Evolutionary conservation across 225 moss, liverwort and hornwort genomes (phyloP).

Genomic region (Climacium dendroides): DNA sequence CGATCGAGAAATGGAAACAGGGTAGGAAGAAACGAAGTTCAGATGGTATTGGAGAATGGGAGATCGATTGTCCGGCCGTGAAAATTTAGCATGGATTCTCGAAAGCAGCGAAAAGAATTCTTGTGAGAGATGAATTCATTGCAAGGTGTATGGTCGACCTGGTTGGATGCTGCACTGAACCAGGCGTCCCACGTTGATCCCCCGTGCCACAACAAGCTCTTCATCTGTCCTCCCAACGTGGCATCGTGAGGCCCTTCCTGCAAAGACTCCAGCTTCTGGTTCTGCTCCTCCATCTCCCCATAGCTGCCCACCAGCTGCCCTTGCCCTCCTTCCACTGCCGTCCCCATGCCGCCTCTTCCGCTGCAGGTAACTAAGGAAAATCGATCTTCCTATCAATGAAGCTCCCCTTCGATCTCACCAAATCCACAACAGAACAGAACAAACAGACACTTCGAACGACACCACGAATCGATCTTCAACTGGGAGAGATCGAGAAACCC

Average conservation of each 20-base stretch:
- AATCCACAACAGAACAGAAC: neutral
- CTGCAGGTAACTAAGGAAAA: neutral
- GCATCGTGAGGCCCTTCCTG: conserved; percentile 6
- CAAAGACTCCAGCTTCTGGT: conserved; percentile 69
- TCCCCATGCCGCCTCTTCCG: conserved; percentile 13
- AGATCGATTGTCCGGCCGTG: neutral
- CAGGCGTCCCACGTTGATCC: conserved; percentile 80
- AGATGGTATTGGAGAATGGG: neutral
- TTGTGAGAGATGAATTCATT: neutral
- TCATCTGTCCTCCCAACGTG: conserved; percentile 39
- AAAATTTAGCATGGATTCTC: neutral
- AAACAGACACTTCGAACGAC: neutral
- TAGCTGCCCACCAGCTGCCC: conserved; percentile 40
- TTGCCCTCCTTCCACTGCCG: neutral
- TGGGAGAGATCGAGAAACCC: neutral
- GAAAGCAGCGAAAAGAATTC: neutral
- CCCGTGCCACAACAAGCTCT: conserved; percentile 78
- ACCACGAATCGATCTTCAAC: neutral
- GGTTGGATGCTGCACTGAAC: conserved; percentile 94
- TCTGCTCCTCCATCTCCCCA: conserved; percentile 87
- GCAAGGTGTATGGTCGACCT: conserved; percentile 22
- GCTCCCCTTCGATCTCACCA: neutral
- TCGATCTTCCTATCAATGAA: neutral
- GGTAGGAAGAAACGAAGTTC: neutral
- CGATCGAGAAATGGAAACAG: neutral